Evolutionary conservation across 176 grass and related monocot species (phyloP).

Genomic region (Melocanna baccifera): DNA sequence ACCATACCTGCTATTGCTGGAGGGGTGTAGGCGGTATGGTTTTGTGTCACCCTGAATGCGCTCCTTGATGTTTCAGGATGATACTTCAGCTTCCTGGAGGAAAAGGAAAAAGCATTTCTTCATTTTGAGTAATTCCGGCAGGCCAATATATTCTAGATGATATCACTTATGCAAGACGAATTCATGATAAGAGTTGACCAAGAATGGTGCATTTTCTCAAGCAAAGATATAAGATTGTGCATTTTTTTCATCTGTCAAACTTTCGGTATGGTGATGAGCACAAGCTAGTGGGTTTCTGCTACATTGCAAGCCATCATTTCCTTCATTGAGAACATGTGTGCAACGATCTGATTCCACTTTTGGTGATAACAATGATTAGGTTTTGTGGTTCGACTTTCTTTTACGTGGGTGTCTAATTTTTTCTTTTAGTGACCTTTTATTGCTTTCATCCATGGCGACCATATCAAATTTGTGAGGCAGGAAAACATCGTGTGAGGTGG

Average conservation of each 20-base stretch:
- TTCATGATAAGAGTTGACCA: too few species aligned
- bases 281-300: conserved; percentile 95
- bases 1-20: too few species aligned
- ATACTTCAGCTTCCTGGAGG: too few species aligned
- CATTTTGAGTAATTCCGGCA: too few species aligned
- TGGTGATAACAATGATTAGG: background rate
- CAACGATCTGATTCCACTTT: background rate
- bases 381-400: background rate
- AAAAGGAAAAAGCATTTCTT: too few species aligned
- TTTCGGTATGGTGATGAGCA: conserved; percentile 94
- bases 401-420: background rate
- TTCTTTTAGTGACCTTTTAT: background rate
- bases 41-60: too few species aligned
- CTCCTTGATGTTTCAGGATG: too few species aligned
- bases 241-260: background rate
- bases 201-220: conserved; percentile 23
- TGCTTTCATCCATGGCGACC: conserved; percentile 59
- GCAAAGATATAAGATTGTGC: background rate
- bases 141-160: too few species aligned
- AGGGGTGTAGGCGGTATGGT: too few species aligned
- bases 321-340: conserved; percentile 89
- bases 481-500: conserved; percentile 77
- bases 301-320: conserved; percentile 97
- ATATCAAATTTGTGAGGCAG: conserved; percentile 90
- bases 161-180: too few species aligned